Conservation (phyloP, 352 stramenopile species). For the Globisporangium viniferum region DNA sequence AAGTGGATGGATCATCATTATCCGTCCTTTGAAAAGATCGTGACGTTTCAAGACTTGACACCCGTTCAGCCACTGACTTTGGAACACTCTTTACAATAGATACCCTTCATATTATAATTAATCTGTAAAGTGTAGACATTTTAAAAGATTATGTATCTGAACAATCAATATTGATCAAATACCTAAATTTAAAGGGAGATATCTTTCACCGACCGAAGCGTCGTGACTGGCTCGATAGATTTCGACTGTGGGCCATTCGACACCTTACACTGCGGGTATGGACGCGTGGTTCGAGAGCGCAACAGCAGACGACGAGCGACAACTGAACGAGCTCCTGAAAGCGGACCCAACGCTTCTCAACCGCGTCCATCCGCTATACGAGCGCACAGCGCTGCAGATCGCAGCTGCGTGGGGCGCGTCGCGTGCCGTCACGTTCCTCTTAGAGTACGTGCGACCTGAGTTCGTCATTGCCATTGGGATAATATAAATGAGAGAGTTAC, state of each 20-base stretch:
- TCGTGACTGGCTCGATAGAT: neutral
- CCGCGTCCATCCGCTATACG: slow-evolving; percentile 6
- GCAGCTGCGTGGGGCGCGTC: slow-evolving; percentile 17
- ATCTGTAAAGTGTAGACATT: too few species aligned
- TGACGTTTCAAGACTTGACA: neutral
- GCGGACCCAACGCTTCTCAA: neutral
- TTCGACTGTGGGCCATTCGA: neutral
- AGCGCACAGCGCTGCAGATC: slow-evolving; percentile 18
- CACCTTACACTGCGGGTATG: neutral
- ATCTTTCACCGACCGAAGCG: neutral
- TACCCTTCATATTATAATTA: neutral
- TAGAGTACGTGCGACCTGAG: slow-evolving; percentile 11
- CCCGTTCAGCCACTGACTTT: neutral
- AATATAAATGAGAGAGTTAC: too few species aligned
- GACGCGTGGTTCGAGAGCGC: slow-evolving; percentile 1
- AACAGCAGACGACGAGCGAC: neutral
- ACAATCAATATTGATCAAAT: neutral
- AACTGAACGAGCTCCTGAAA: neutral
- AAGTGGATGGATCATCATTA: neutral
- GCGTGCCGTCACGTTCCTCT: slow-evolving; percentile 9
- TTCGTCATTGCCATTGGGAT: neutral
- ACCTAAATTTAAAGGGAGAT: neutral
- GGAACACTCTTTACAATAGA: neutral
- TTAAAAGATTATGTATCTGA: too few species aligned
- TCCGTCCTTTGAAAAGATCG: slow-evolving; percentile 4